Conservation (phyloP, 345 rosid genomes). For the Kandelia obovata region DNA sequence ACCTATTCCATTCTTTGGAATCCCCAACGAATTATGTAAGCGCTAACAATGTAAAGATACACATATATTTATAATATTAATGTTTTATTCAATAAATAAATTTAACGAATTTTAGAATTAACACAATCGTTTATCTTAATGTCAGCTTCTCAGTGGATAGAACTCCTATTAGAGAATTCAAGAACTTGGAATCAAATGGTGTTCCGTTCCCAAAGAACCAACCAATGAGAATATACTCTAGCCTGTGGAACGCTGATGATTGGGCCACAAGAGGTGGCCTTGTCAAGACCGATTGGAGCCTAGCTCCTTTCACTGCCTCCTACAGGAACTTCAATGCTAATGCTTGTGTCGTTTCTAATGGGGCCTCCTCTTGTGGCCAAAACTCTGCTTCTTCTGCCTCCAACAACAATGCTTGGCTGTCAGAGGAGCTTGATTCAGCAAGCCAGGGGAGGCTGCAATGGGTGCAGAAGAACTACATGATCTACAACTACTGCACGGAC, state of each 20-base stretch:
- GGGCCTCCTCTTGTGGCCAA: conserved; percentile 25
- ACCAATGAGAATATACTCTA: conserved; percentile 55
- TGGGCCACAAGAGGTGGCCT: conserved; percentile 79
- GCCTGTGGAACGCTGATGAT: conserved; percentile 66
- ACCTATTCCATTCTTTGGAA: conserved; percentile 65
- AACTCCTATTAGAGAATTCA: conserved; percentile 63
- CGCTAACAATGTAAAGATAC: neutral
- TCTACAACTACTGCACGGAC: conserved; percentile 15
- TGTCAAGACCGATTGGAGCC: conserved; percentile 59
- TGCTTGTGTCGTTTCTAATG: conserved; percentile 34
- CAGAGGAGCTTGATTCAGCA: neutral
- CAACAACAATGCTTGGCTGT: neutral
- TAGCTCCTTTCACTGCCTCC: conserved; percentile 59
- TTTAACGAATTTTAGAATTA: no score
- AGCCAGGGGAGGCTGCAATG: conserved; percentile 7
- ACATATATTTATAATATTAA: no score
- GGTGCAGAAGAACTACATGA: conserved; percentile 18
- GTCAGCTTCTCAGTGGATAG: conserved; percentile 52
- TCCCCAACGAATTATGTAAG: conserved; percentile 52
- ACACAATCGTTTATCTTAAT: neutral
- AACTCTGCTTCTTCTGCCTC: conserved; percentile 6
- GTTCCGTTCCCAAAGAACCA: conserved; percentile 56
- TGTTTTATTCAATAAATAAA: no score
- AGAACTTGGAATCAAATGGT: conserved; percentile 47
- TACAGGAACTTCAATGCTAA: conserved; percentile 41